A percentile compares a stretch with the other conserved stretches of the same genome.
phyloP scores from a whole-genome alignment of 129 eudicot species.

The Centella asiatica region DNA sequence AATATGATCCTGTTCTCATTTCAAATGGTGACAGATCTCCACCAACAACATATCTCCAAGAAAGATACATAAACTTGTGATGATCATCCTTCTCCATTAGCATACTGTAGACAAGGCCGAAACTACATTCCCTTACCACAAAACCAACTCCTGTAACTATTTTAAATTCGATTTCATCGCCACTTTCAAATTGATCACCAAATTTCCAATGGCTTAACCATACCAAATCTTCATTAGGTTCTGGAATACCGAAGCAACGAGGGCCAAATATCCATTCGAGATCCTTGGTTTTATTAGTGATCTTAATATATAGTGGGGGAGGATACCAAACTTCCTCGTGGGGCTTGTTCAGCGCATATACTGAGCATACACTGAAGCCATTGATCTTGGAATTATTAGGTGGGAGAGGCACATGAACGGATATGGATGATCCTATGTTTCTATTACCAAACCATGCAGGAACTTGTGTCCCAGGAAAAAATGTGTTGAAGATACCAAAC shows the following conservation, averaged over 20 bases:
- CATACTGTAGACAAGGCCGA: not conserved
- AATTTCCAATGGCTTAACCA: constrained; percentile 31
- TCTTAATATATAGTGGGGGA: not conserved
- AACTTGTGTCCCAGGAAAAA: not conserved
- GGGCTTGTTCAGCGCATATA: not conserved
- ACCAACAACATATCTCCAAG: not conserved
- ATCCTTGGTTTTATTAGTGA: constrained; percentile 24
- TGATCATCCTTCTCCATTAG: not conserved
- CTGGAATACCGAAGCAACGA: not conserved
- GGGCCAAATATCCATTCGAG: constrained; percentile 26
- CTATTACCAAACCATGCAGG: not conserved
- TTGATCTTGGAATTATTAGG: constrained; percentile 5
- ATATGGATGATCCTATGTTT: not conserved
- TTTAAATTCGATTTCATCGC: constrained; percentile 11
- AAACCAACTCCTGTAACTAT: not conserved
- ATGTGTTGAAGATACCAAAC: not conserved
- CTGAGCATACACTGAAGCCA: constrained; percentile 9
- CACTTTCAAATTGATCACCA: constrained; percentile 8
- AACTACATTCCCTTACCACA: constrained; percentile 9
- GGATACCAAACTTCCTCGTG: not conserved
- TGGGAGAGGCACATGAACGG: constrained; percentile 1
- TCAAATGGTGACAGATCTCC: not conserved
- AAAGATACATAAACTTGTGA: too few relatives aligned
- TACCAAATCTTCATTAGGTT: constrained; percentile 11
- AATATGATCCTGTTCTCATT: not conserved